Evolutionary conservation across 768 basidiomycete genomes (phyloP), one percentile per base, ranked within the genome.

Genomic region (Tulasnella sp.): DNA sequence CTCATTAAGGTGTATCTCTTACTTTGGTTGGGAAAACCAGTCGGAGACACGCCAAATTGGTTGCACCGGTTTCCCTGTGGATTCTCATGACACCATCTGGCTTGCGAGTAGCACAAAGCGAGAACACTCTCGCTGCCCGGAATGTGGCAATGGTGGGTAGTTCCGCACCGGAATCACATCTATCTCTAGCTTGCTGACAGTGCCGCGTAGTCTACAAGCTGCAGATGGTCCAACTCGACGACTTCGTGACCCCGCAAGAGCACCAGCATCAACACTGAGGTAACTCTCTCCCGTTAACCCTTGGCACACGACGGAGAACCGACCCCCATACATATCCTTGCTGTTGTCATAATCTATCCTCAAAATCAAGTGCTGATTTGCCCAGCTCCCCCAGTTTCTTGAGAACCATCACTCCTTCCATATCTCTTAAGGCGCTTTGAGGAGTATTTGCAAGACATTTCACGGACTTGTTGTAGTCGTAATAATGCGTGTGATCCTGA

Each of bases 81-180:
- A 98, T 73, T 93, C 92, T 31, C 94, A 97, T 73, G 91, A 97
- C 66, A 78, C 92, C 55, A 76, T 83, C 66, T 97, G 93, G 93
- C 82, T 92, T 70, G 78, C 69, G 62, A 63, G 87, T 29, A 69
- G 67, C 60, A 77, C 80, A 66, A 77, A 85, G 66, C 81, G 83
- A 71, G 65, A 68, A 38, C 75, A 78, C 64, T 75, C 77, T 63
- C 86, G 93, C 69, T 97, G 93, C 82, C 76, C 80, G 11, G 93
- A 97, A 73, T 97, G 93, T 65, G 93, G 93, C 66, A 92, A 85
- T 58, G 89, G 92, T 93, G 67, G 52, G 83, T 73, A 11, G 29
- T n/a, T 21, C 29, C 11, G 27, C 41, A n/a, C 21, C n/a, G 21
- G 25, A 2, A n/a, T 49, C 30, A 41, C 8, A 34, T 38, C 25